Evolutionary conservation across 225 moss, liverwort and hornwort species (phyloP), one percentile per base, ranked within the genome.

Genomic region (Asterella californica): DNA sequence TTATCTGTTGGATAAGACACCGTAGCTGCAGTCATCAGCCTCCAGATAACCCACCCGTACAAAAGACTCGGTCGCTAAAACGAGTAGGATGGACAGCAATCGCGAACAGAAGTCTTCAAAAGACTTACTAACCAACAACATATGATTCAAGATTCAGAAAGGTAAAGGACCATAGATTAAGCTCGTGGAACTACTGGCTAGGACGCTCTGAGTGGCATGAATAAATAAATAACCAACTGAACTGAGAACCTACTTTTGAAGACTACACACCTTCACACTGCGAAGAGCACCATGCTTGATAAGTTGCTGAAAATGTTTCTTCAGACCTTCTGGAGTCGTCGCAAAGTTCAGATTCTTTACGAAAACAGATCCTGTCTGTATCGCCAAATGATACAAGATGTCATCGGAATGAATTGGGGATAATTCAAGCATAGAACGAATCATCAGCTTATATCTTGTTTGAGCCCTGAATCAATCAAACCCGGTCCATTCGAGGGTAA

Each of bases 261-360:
- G 22, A 62, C 9, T 11, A 65, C 65, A 54, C 90, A 99, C 97
- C 83, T 88, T 90, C 19, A 91, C 80, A 81, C 91, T 94, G 78
- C 89, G 89, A 38, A 95, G 84, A 79, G 93, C 81, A 79, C 88
- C 87, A 57, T 85, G 79, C 10, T 83, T 85, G 34, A 89, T 57
- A 78, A 88, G 86, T 83, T 90, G 87, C 81, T 91, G 90, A 78
- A 99, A 92, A 81, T 94, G 95, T 70, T 90, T 90, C 88, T 89
- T 91, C 76, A 99, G 87, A 74, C 87, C 86, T 42, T 83, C 81
- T 80, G 90, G 89, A 29, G 92, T 91, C 21, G 93, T 95, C 17
- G 84, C 78, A 72, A 99, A 99, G 72, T 92, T 99, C 25, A 99
- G 87, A 85, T 99, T 99, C 79, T 95, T 99, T 36, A 99, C 90